Evolutionary conservation across 2,329 filamentous ascomycete genomes (phyloP), one percentile per base, ranked within the genome.

Genomic region (Fusarium chuoi): DNA sequence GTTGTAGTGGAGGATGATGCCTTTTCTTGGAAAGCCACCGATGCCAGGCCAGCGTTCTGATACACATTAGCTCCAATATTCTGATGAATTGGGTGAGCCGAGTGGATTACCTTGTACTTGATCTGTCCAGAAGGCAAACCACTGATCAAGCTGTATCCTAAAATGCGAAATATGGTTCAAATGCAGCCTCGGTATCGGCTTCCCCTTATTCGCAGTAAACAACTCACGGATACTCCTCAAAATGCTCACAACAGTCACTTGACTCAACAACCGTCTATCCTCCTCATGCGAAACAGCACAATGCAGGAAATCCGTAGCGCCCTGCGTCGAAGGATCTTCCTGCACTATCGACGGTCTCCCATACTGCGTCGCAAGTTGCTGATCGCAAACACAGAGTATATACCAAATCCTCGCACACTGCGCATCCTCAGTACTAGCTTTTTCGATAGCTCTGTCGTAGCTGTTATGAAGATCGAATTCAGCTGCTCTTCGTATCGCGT

Each of bases 291-390:
- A 84, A 38, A 85, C 81, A 0, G 86, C 82, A 1, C 84, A 83
- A 48, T 85, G 82, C 26, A 89, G 79, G 51, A 90, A 87, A 1
- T 83, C 81, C 58, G 89, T 87, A 78, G 88, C 88, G 10, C 88
- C 87, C 57, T 87, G 85, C 36, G 90, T 87, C 0, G 87, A 85
- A 28, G 83, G 79, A 64, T 90, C 87, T 61, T 90, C 88, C 24
- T 87, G 86, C 9, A 90, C 87, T 17, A 89, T 85, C 0, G 88
- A 86, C 3, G 87, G 87, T 10, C 89, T 83, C 6, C 88, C 88
- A 62, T 91, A 90, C 1, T 89, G 82, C 22, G 89, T 90, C n/a
- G 88, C 89, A 1, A 90, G 85, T 73, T 90, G 89, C 67, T 89
- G 88, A 54, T 90, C 89, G 73, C 88, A 90, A 9, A 90, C 86